These are phyloP conservation scores for Saccharomycopsis capsularis DNA, from an alignment of 805 yeast species.

Conservation along the genomic window DNA sequence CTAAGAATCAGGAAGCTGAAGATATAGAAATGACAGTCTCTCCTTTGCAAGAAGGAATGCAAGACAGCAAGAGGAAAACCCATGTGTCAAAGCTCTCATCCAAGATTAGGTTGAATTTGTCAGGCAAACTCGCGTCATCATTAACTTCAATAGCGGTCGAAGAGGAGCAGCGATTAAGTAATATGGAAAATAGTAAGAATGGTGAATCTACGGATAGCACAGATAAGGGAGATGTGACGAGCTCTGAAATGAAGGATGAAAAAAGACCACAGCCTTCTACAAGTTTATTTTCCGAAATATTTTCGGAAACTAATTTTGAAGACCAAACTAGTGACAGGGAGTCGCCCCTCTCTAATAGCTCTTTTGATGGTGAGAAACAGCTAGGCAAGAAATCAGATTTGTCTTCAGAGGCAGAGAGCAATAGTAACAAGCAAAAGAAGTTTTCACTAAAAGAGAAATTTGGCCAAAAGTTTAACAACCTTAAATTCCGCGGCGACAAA, in stretches of 20 bases:
- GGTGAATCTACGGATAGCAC: background rate
- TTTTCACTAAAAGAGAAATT: slow-evolving; percentile 20
- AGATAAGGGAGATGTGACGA: background rate
- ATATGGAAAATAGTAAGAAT: background rate
- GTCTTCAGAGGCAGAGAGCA: no score
- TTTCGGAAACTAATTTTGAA: no score
- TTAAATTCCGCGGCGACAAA: no score
- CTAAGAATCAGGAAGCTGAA: slow-evolving; percentile 11
- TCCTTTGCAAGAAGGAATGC: slow-evolving; percentile 2
- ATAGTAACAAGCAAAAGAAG: slow-evolving; percentile 5
- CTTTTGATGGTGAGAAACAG: no score
- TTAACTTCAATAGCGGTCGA: background rate
- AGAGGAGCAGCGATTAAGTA: background rate
- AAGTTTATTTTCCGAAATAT: no score
- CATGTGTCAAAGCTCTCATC: background rate
- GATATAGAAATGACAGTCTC: slow-evolving; percentile 21
- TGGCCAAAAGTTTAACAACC: slow-evolving; percentile 27
- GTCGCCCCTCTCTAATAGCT: no score
- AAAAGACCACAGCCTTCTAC: no score
- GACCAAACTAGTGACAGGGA: no score
- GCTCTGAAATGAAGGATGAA: background rate
- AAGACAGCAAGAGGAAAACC: slow-evolving; percentile 14
- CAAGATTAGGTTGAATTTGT: slow-evolving; percentile 8
- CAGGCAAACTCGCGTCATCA: slow-evolving; percentile 9
- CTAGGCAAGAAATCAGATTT: no score